Evolutionary conservation across 768 basidiomycete species (phyloP).

Genomic region (Termitomyces bulborhizus): DNA sequence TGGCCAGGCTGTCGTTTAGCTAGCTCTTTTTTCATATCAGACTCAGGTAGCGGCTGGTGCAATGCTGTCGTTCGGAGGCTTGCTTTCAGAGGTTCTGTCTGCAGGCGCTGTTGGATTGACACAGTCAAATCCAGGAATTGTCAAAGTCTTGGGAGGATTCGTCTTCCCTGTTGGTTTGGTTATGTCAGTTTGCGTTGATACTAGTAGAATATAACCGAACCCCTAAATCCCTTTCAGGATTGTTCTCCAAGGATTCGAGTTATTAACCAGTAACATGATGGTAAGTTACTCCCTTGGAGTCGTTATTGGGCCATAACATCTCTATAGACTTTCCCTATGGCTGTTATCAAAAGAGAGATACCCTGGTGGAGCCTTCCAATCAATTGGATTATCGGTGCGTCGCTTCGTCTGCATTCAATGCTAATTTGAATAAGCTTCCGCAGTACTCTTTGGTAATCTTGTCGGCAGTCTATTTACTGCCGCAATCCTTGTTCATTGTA

Average conservation of each 20-base stretch:
- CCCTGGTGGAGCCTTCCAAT: constrained; percentile 66
- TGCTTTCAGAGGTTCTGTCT: constrained; percentile 52
- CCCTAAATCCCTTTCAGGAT: constrained; percentile 40
- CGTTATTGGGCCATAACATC: neutral
- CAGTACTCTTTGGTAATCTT: constrained; percentile 67
- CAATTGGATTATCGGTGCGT: constrained; percentile 63
- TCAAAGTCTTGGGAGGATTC: constrained; percentile 59
- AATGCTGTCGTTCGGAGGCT: constrained; percentile 71
- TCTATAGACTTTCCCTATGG: constrained; percentile 63
- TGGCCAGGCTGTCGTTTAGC: neutral
- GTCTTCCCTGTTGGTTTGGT: constrained; percentile 76
- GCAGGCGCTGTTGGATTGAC: constrained; percentile 52
- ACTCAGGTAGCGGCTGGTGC: constrained; percentile 58
- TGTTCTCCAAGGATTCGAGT: constrained; percentile 61
- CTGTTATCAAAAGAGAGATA: constrained; percentile 48
- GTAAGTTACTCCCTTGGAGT: constrained; percentile 23
- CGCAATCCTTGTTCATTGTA: constrained; percentile 60
- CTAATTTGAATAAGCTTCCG: constrained; percentile 1
- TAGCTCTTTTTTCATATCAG: neutral
- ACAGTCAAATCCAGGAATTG: constrained; percentile 55
- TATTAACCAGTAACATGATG: constrained; percentile 76
- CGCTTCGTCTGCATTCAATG: neutral
- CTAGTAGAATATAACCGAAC: neutral
- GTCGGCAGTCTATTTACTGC: constrained; percentile 66
- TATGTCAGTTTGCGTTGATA: constrained; percentile 39